Base-by-base conservation (phyloP, 148 eudicot genomes). In the Dianthus caryophyllus region DNA sequence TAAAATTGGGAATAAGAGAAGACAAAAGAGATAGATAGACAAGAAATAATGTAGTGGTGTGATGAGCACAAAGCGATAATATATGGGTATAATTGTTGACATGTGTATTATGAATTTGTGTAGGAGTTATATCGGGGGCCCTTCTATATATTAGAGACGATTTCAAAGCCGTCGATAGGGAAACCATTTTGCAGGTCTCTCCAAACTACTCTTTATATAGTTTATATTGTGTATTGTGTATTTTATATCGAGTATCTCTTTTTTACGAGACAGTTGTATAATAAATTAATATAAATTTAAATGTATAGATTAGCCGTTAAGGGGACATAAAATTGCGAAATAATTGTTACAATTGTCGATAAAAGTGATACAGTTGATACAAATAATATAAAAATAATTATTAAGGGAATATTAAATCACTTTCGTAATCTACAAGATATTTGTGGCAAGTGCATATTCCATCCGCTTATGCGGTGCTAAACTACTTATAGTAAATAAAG, bases 91-190 rank as follows among this genome's bases (percentile, higher is more conserved):
- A 5, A 7, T n/a, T 16, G 7, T 43, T 44, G n/a, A 41, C 31
- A n/a, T 44, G 18, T 22, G 21, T 4, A 2, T 47, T 2, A 2
- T 55, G 15, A 13, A 18, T 20, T 49, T n/a, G 5, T 66, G 68
- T 76, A 86, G 90, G 90, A 25, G 90, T 86, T 31, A 83, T 86
- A 75, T 86, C 87, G 5, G 90, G 87, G 7, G 90, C 90, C 2
- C 79, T 86, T 46, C 77, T 86, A 0, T 86, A 86, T 18, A 86
- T 86, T 10, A 65, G 87, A 67, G 85, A 86, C 76, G 85, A 86
- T 47, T 86, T 83, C 79, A 64, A 77, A 64, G 33, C 82, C 18
- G 84, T 88, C 62, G 94, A 88, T 62, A 79, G 79, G 66, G 60
- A 81, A 52, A 88, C 87, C 39, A 77, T 83, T 1, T 54, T 88